Percentiles rank a stretch among this genome's conserved stretches.
These are phyloP conservation scores for Spergularia azorica DNA, from an alignment of 179 eudicot genomes.

Conservation along the genomic window DNA sequence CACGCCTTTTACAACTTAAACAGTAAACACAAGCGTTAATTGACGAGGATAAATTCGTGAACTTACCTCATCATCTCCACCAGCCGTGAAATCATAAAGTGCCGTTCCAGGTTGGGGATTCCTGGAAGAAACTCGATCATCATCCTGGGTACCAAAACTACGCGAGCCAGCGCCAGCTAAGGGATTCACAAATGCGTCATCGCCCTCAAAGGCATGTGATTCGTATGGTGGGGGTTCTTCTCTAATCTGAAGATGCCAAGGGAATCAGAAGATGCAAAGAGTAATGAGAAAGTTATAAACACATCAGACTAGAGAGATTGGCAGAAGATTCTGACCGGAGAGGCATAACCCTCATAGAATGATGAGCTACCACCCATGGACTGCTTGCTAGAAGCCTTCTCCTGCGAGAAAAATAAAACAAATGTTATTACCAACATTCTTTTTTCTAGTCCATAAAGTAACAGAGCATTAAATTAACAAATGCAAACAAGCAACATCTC, in stretches of 20 bases:
- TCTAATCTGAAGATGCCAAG: slow-evolving; percentile 60
- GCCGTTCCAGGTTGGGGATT: slow-evolving; percentile 72
- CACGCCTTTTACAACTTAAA: background rate
- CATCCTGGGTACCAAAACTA: slow-evolving; percentile 70
- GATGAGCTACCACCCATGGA: slow-evolving; percentile 52
- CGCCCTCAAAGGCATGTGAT: slow-evolving; percentile 65
- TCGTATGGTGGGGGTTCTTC: slow-evolving; percentile 92
- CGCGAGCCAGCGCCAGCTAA: slow-evolving; percentile 72
- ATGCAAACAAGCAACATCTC: background rate
- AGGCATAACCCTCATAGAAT: slow-evolving; percentile 60
- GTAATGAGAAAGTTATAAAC: background rate
- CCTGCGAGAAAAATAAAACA: slow-evolving; percentile 43
- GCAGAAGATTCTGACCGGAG: slow-evolving; percentile 61
- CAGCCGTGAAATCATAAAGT: slow-evolving; percentile 96
- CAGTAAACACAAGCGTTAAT: background rate
- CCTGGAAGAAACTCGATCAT: slow-evolving; percentile 65
- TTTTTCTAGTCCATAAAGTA: background rate
- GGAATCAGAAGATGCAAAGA: slow-evolving; percentile 26
- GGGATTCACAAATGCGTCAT: slow-evolving; percentile 92
- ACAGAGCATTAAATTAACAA: slow-evolving; percentile 4
- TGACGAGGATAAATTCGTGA: slow-evolving; percentile 1
- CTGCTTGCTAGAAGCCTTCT: slow-evolving; percentile 53
- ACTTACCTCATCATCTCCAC: slow-evolving; percentile 97
- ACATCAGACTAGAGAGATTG: slow-evolving; percentile 4
- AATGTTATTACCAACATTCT: background rate